Evolutionary conservation across 2,329 filamentous ascomycete genomes (phyloP), one percentile per base, ranked within the genome.

Genomic region (Stachybotrys echinatus): DNA sequence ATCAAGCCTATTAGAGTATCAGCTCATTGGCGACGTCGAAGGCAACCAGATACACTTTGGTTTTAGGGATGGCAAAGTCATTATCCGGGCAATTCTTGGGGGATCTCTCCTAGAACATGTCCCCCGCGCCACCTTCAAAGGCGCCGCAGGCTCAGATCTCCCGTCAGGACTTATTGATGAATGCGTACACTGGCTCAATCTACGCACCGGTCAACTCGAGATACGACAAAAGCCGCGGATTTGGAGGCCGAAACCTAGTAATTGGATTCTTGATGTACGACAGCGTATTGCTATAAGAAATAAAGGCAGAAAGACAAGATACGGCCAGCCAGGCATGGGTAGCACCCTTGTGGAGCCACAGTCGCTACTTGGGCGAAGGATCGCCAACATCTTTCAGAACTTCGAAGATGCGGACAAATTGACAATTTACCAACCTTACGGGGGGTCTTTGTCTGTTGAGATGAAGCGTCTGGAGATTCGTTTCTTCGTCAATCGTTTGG

Each of bases 101-200:
- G 39, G 23, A 0, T 45, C 17, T 0, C 19, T 70, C 0, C 56
- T 69, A 0, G 65, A 74, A 45, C 58, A 67, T 6, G 56, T 76
- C 4, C 68, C 69, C 0, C 53, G 60, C 1, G 21, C 58, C 0
- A 20, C 63, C 0, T 73, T 76, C 23, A 53, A 43, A 1, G 50
- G 54, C 0, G 6, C 19, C 0, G 17, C 44, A 1, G 52, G 19
- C 3, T 72, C 65, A 34, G 81, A 84, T 53, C 62, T 86, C 0
- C 84, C 84, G 0, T 55, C 54, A 0, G 59, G 69, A 0, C 65
- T 88, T 0, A 53, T 83, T 0, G 61, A 76, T 0, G 64, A 73
- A 6, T 85, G 78, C 46, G 67, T 77, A 0, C 83, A 88, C 53
- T 87, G 83, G 81, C 65, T 86, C 4, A 68, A 86, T 40, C 12